A percentile compares a stretch with the other conserved stretches of the same genome.
Evolutionary conservation across 139 green algal species (phyloP).

Genomic region (Pseudopediastrum boryanum): DNA sequence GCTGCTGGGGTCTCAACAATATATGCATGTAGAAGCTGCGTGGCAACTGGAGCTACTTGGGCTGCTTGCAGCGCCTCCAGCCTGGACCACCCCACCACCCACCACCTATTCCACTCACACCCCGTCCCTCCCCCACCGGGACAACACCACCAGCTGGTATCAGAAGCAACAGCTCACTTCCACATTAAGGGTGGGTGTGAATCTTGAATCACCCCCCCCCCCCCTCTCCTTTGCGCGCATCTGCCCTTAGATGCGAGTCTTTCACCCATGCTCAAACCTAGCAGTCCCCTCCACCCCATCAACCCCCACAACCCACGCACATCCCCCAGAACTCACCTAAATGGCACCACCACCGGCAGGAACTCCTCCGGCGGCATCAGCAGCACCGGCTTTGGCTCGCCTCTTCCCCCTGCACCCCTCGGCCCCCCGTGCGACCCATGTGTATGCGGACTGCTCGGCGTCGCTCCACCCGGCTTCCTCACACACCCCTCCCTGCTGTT

Average conservation of each 20-base stretch:
- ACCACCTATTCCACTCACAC: no score
- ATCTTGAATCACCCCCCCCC: background rate
- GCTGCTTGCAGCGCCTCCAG: no score
- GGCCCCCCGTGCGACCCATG: conserved; percentile 21
- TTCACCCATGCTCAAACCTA: background rate
- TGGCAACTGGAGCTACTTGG: no score
- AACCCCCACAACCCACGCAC: conserved; percentile 39
- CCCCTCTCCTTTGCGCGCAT: background rate
- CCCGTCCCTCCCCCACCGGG: no score
- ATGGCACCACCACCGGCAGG: conserved; percentile 87
- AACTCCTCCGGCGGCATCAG: conserved; percentile 83
- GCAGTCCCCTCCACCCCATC: background rate
- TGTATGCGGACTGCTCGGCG: conserved; percentile 34
- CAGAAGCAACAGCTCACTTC: background rate
- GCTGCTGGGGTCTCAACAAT: no score
- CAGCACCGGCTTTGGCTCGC: conserved; percentile 26
- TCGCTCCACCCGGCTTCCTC: conserved; percentile 7
- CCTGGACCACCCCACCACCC: no score
- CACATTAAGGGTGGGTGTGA: background rate
- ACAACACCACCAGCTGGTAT: background rate
- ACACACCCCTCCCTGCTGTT: background rate
- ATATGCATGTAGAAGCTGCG: no score
- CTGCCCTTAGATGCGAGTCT: no score
- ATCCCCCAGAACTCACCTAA: conserved; percentile 57
- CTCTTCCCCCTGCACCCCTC: background rate